Evolutionary conservation across 2,329 filamentous ascomycete genomes (phyloP).

Genomic region (Seiridium unicorne): DNA sequence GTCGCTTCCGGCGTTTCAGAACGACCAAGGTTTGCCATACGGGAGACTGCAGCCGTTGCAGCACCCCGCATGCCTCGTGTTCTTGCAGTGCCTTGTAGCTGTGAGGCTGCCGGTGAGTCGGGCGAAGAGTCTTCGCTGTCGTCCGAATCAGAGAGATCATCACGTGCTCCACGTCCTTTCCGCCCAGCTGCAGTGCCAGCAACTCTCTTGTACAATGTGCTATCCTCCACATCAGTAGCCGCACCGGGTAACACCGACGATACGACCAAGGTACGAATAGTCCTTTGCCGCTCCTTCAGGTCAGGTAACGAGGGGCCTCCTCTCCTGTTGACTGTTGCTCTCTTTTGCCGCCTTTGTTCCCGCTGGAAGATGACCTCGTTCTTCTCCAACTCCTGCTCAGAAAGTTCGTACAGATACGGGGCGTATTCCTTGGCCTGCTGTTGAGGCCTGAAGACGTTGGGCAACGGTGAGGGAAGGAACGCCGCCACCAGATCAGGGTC

Average conservation of each 20-base stretch:
- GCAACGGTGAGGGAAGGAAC: constrained; percentile 82
- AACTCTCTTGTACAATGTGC: constrained; percentile 79
- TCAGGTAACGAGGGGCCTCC: constrained; percentile 94
- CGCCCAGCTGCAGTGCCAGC: constrained; percentile 54
- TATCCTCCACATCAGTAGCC: constrained; percentile 76
- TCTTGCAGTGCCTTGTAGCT: constrained; percentile 75
- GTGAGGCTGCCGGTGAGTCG: constrained; percentile 79
- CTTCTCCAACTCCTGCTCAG: constrained; percentile 82
- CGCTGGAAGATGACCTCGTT: constrained; percentile 91
- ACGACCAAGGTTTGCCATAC: constrained; percentile 78
- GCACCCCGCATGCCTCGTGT: constrained; percentile 88
- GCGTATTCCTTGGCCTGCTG: constrained; percentile 93
- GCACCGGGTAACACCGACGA: constrained; percentile 91
- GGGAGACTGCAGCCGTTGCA: constrained; percentile 80
- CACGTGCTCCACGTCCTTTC: constrained; percentile 54
- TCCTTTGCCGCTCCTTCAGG: constrained; percentile 89
- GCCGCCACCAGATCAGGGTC: constrained; percentile 84
- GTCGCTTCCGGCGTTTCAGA: constrained; percentile 86
- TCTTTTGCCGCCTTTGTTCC: constrained; percentile 91
- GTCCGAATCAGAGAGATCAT: constrained; percentile 81
- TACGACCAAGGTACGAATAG: constrained; percentile 87
- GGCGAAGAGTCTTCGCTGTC: constrained; percentile 86
- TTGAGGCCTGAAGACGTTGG: constrained; percentile 81
- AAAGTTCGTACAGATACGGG: constrained; percentile 91
- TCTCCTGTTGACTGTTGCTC: constrained; percentile 81